These are phyloP conservation scores for Agrocybe pediades DNA, from an alignment of 768 basidiomycete genomes.

Conservation along the genomic window DNA sequence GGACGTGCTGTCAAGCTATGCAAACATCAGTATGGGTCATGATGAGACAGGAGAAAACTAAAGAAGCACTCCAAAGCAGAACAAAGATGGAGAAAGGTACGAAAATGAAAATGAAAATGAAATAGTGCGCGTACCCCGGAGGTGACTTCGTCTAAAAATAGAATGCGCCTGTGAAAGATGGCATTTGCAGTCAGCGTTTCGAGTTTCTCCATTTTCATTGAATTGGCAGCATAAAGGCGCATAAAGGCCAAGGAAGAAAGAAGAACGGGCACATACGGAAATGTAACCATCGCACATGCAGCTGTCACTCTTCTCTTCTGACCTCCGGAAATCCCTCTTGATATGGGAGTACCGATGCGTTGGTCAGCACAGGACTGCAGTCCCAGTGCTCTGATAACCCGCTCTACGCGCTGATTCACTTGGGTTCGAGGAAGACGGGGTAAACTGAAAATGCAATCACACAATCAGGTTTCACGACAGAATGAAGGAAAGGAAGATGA, in stretches of 20 bases:
- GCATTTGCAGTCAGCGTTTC: background rate
- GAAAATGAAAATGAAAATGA: background rate
- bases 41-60: too few relatives aligned
- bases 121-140: conserved; percentile 37
- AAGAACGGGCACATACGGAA: conserved; percentile 11
- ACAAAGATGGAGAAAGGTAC: conserved; percentile 1
- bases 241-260: background rate
- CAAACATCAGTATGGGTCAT: too few relatives aligned
- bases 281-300: conserved; percentile 22
- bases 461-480: background rate
- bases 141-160: conserved; percentile 67
- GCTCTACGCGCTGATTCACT: conserved; percentile 41
- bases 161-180: conserved; percentile 39
- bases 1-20: conserved; percentile 51
- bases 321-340: conserved; percentile 52
- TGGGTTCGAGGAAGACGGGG: conserved; percentile 37
- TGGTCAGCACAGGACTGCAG: conserved; percentile 48
- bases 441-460: conserved; percentile 25
- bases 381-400: conserved; percentile 48
- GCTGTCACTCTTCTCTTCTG: conserved; percentile 52
- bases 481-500: background rate
- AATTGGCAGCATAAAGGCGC: too few relatives aligned
- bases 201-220: background rate
- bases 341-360: conserved; percentile 57
- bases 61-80: too few relatives aligned